Evolutionary conservation across 1,284 basidiomycete species (phyloP), one percentile per base, ranked within the genome.

Genomic region (Papiliotrema nemorosa): DNA sequence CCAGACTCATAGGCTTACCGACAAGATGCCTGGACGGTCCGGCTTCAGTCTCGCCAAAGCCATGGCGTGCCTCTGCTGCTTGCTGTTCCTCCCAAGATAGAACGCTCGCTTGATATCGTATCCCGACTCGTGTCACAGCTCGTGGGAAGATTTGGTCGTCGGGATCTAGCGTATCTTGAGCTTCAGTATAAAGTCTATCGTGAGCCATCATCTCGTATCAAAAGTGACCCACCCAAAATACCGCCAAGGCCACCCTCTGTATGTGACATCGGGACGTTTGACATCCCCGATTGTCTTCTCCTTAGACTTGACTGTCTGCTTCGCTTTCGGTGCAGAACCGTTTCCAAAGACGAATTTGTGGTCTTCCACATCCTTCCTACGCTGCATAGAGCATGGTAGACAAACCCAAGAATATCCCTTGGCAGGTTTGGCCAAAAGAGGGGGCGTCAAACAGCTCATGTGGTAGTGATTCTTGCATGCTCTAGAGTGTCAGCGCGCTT

Each of bases 361-460:
- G 27, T 65, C 64, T 50, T 89, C 87, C 27, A 93, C 88, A 65
- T 90, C 86, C 64, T 91, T 87, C 62, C 90, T 90, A 66, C 94
- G 87, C 62, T 84, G 81, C 44, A 84, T 82, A 3, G 91, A 89
- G 72, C 94, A 97, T 0, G 90, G 87, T 0, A 89, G 89, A 64
- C 96, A 98, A 3, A 90, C 91, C 94, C 94, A 98, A 29, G 90
- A 91, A 76, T 97, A 97, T 22, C 96, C 96, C 58, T 92, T 85
- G 18, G 92, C 90, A 2, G 94, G 96, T 73, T 97, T 97, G 3
- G 87, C 87, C n/a, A 81, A 77, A n/a, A 98, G 78, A 2, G 94
- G 93, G 21, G 96, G 94, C 55, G 86, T 86, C 47, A 97, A 85
- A 67, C 94, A 98, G 53, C 79, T 74, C 88, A 97, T 97, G 75